Evolutionary conservation across 2,329 filamentous ascomycete species (phyloP).

Genomic region (Stachybotrys elegans): DNA sequence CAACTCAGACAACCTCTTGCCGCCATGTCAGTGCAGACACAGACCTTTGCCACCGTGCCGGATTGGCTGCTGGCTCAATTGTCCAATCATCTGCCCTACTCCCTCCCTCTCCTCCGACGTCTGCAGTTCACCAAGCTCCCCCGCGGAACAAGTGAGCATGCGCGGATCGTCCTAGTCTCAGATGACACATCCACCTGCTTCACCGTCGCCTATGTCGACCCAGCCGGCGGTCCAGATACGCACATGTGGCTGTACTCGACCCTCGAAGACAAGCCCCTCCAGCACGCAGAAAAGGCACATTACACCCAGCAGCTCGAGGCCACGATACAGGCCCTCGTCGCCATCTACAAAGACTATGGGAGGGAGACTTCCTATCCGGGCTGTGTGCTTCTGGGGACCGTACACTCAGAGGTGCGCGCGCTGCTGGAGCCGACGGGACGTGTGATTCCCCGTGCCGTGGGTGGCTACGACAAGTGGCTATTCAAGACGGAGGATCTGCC

Average conservation of each 20-base stretch:
- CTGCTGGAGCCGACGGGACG: conserved; percentile 19
- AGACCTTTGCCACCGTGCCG: conserved; percentile 24
- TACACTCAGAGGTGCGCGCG: conserved; percentile 22
- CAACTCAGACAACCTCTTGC: not conserved
- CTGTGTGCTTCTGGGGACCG: conserved; percentile 30
- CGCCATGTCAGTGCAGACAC: conserved; percentile 9
- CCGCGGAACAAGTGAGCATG: conserved; percentile 34
- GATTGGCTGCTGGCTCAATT: conserved; percentile 42
- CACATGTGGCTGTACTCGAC: conserved; percentile 59
- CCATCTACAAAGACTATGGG: conserved; percentile 18
- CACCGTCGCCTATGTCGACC: conserved; percentile 56
- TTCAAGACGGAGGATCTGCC: conserved; percentile 45
- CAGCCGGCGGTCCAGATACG: conserved; percentile 56
- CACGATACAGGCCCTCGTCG: conserved; percentile 22
- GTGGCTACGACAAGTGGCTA: conserved; percentile 51
- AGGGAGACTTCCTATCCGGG: conserved; percentile 14
- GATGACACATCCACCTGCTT: conserved; percentile 27
- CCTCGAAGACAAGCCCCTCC: conserved; percentile 30
- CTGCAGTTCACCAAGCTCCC: conserved; percentile 50
- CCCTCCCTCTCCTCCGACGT: conserved; percentile 57
- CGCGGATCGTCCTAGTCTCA: conserved; percentile 35
- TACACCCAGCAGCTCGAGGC: conserved; percentile 28
- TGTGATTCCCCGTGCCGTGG: conserved; percentile 19
- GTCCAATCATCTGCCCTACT: conserved; percentile 46
- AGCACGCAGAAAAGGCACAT: conserved; percentile 5